Percentiles rank a stretch among this genome's conserved stretches.
These are phyloP conservation scores for Pelagophyceae sp. DNA, from an alignment of 352 stramenopile genomes.

Conservation along the genomic window DNA sequence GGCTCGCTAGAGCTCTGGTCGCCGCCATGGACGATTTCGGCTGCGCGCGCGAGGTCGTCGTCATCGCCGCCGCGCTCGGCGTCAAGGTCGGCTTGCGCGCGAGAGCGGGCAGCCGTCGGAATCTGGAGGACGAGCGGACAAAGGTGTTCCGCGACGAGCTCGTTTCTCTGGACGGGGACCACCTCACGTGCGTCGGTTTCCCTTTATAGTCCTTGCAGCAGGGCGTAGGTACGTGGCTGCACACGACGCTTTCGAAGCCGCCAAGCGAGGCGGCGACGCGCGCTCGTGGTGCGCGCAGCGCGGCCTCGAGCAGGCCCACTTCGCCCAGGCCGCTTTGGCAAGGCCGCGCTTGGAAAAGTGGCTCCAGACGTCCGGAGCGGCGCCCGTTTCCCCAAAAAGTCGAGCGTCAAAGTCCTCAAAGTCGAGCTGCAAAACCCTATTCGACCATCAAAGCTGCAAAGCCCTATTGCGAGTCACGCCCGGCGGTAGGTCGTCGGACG, in stretches of 20 bases:
- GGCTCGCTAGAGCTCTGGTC: constrained; percentile 55
- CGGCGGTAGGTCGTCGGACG: constrained; percentile 16
- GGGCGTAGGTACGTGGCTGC: no score
- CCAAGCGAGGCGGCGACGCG: background rate
- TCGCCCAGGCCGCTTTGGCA: constrained; percentile 35
- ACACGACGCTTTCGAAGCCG: no score
- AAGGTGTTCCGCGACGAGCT: constrained; percentile 27
- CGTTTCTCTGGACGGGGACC: constrained; percentile 36
- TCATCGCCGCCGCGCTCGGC: constrained; percentile 33
- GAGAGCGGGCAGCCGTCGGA: background rate
- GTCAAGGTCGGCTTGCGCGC: background rate
- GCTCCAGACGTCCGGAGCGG: background rate
- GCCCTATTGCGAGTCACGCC: no score
- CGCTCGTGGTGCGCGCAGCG: constrained; percentile 36
- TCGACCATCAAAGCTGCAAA: no score
- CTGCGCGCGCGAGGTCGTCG: constrained; percentile 52
- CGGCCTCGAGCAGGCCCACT: constrained; percentile 31
- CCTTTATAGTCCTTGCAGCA: background rate
- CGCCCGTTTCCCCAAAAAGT: no score
- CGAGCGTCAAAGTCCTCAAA: no score
- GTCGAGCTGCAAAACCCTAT: no score
- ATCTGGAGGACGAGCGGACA: background rate
- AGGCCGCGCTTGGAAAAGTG: constrained; percentile 25
- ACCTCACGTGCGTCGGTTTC: constrained; percentile 34
- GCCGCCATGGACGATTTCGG: constrained; percentile 45